Evolutionary conservation across 2,329 filamentous ascomycete genomes (phyloP), one percentile per base, ranked within the genome.

Genomic region (Diaporthe sp.): DNA sequence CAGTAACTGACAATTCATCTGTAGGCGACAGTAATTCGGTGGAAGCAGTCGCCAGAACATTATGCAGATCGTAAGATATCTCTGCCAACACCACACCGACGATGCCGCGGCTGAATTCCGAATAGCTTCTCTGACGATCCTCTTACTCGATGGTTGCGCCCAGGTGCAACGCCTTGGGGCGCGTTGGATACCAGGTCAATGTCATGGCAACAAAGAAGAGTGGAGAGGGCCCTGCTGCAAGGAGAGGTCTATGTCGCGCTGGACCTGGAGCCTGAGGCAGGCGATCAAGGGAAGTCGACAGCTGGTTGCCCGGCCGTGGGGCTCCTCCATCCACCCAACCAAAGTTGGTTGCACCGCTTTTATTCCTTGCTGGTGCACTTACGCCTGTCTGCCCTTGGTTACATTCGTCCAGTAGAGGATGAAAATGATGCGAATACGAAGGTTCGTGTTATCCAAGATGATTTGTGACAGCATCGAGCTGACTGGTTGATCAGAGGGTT

Each of bases 171-270:
- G 22, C 42, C 61, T 19, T 51, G 61, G 61, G 61, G 30, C 4
- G 30, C 27, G 1, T 6, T 66, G 4, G 13, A 35, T 25, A 10
- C 27, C 7, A 66, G 27, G 17, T 66, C 61, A 35, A 5, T 66
- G 22, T 50, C 44, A 50, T 51, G 61, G 61, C 61, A 51, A 37
- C 42, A 37, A 51, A 66, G 61, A 51, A 66, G 61, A 8, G 35
- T 66, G 12, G 22, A 66, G 3, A 42, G 61, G 12, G 42, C 12
- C 22, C 15, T 66, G 30, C 25, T 50, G 42, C 27, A 66, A 35
- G 42, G 13, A 25, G 44, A 66, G 42, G 22, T 50, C 10, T 25
- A 50, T 10, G 30, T 51, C 42, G 44, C 44, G 22, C 30, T 66
- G 22, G 61, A 66, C 7, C 7, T 50, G 44, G 27, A 66, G 13